Base-by-base conservation (phyloP, 139 green algal species). In the Chlamydomonas sp. region DNA sequence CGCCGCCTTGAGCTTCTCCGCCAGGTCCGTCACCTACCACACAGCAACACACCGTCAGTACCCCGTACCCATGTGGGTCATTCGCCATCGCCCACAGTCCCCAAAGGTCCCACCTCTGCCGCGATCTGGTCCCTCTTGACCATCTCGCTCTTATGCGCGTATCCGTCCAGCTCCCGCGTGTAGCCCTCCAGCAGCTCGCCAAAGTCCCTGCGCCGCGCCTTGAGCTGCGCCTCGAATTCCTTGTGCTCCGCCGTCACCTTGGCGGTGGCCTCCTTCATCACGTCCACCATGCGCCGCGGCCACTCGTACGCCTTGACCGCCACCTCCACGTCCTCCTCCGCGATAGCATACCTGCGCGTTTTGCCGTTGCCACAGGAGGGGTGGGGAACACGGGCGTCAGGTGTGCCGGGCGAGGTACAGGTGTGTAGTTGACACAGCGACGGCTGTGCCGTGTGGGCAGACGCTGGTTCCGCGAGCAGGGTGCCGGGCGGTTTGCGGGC, bases 241-340 rank as follows among this genome's bases (percentile, higher is more conserved):
- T 91, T 89, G 85, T 94, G 91, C 89, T 94, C 91, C 3, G 58
- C 59, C 10, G 73, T 84, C 1, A 90, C 94, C 89, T 95, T 96
- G 63, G 87, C 86, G 67, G 88, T 92, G 2, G 95, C 94, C 60
- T 97, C 92, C 63, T 94, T 93, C 91, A 96, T 93, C 63, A 96
- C 93, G 12, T 88, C 84, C 49, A 90, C 75, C 92, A 91, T 93
- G 79, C 92, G 94, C 14, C 84, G 83, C 8, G 96, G 95, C 94
- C 95, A 97, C 79, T 97, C 94, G 78, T 96, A 97, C 3, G 94
- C 90, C 66, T 90, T 92, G 85, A 97, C 94, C 5, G 89, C 88
- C 5, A 95, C 84, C 59, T 95, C 92, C 86, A 97, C 94, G 89
- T 97, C 94, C 20, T 97, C 92, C 61, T 95, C 93, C 2, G 92